phyloP scores from a whole-genome alignment of 768 basidiomycete genomes.

The Lentinula lateritia region DNA sequence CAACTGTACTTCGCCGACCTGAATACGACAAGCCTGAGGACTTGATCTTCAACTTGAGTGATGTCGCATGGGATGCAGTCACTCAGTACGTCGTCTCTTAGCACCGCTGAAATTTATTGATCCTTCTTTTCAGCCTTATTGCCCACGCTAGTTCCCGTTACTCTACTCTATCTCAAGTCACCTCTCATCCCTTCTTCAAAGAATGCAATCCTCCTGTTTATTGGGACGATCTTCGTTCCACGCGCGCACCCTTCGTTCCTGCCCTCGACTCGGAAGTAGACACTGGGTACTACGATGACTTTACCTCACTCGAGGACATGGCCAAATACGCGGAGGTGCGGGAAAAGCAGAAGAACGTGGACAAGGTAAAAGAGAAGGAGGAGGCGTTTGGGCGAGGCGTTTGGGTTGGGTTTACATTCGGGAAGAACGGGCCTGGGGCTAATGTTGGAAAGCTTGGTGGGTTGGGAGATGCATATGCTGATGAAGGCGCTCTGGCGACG shows the following conservation, averaged over 20 bases:
- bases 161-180: conserved; percentile 66
- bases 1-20: conserved; percentile 83
- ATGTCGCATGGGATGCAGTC: conserved; percentile 92
- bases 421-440: conserved; percentile 73
- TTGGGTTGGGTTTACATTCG: conserved; percentile 91
- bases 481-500: conserved; percentile 46
- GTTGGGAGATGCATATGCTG: conserved; percentile 26
- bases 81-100: conserved; percentile 50
- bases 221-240: conserved; percentile 76
- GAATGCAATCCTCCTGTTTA: conserved; percentile 32
- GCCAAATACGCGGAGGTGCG: conserved; percentile 98
- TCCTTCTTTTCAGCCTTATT: conserved; percentile 56
- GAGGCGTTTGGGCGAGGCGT: conserved; percentile 67
- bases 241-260: conserved; percentile 87
- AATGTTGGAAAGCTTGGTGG: conserved; percentile 18
- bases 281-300: conserved; percentile 93
- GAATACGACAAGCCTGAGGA: conserved; percentile 96
- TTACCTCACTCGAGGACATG: conserved; percentile 88
- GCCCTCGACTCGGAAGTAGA: conserved; percentile 92
- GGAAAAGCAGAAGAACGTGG: conserved; percentile 95
- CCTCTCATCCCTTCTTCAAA: conserved; percentile 78
- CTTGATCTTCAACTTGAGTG: conserved; percentile 91
- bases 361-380: conserved; percentile 84
- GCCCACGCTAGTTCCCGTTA: conserved; percentile 81
- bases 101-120: neutral